Evolutionary conservation across 2,329 filamentous ascomycete species (phyloP).

Genomic region (Cladosporium sp.): DNA sequence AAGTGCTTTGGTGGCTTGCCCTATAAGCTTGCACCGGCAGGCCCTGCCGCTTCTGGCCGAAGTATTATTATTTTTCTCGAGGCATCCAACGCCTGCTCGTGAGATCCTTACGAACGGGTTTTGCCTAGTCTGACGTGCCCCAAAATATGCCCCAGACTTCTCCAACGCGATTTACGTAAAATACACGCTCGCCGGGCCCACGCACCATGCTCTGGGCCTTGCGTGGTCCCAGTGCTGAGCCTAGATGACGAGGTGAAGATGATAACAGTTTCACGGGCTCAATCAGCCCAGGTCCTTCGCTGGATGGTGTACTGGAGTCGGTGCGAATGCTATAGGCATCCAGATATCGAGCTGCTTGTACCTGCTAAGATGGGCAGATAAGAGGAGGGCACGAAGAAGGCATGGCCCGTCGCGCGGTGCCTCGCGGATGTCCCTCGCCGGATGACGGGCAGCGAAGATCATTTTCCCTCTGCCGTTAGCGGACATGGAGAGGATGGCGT

Average conservation of each 20-base stretch:
- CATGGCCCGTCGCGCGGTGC: constrained; percentile 8
- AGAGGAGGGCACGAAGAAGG: not conserved
- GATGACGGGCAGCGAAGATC: constrained; percentile 12
- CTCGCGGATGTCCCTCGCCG: constrained; percentile 5
- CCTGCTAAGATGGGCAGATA: constrained; percentile 12
- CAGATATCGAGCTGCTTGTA: constrained; percentile 4
- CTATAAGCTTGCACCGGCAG: constrained; percentile 7
- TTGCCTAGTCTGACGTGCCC: constrained; percentile 2
- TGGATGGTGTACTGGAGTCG: not conserved
- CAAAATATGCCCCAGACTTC: constrained; percentile 1
- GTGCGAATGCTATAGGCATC: not conserved
- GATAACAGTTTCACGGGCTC: constrained; percentile 12
- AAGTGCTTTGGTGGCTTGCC: constrained; percentile 4
- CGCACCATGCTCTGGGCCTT: constrained; percentile 15
- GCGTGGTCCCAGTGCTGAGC: constrained; percentile 5
- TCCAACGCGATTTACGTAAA: constrained; percentile 17
- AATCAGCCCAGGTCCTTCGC: constrained; percentile 1
- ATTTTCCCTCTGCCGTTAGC: not conserved
- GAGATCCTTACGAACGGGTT: not conserved
- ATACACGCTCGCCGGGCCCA: not conserved
- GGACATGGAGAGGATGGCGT: not conserved
- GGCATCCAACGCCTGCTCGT: not conserved
- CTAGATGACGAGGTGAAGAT: constrained; percentile 4
- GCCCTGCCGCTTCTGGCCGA: constrained; percentile 3
- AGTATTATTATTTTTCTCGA: not conserved